Evolutionary conservation across 2,329 filamentous ascomycete genomes (phyloP), one percentile per base, ranked within the genome.

Genomic region (Sclerotiophoma versabilis): DNA sequence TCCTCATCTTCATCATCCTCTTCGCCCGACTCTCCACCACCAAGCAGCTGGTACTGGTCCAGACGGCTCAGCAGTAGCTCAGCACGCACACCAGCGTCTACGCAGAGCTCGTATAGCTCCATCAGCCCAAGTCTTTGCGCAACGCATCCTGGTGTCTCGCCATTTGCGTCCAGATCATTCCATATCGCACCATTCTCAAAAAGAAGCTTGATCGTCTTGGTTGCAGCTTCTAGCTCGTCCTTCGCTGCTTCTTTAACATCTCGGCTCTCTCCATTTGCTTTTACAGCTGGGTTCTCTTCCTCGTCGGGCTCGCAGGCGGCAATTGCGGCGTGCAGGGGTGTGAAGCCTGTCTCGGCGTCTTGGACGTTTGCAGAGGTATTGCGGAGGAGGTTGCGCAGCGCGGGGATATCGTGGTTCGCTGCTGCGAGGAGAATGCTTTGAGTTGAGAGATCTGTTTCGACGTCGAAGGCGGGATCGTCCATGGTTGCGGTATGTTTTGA

Each of bases 171-270:
- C 50, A 98, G 80, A 73, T 97, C 93, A 77, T 99, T 99, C 95
- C 95, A 99, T 64, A 98, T 97, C 10, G 92, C 95, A 26, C 95
- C 95, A 64, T 90, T 89, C 68, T 93, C 84, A 56, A 98, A 86
- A 7, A 98, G 82, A 69, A 95, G 84, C 63, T 85, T 84, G 4
- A 97, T 79, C 0, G 88, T 88, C 46, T 87, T 84, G 49, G 83
- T 82, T 2, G 84, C 83, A 39, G 87, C 83, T 26, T 89, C 70
- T n/a, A 71, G 50, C 17, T 72, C 70, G 46, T 75, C 63, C 11
- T 76, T 65, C 23, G 66, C 66, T 25, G 74, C 71, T 15, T 69
- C 70, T 26, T 71, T 64, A 1, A 67, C 62, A 1, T 63, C 58
- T 6, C 51, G 54, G 39, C 65, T 57, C 29, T 66, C 53, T 14